phyloP scores from a whole-genome alignment of 805 yeast genomes.

The Helenozyma rhizophorensis region DNA sequence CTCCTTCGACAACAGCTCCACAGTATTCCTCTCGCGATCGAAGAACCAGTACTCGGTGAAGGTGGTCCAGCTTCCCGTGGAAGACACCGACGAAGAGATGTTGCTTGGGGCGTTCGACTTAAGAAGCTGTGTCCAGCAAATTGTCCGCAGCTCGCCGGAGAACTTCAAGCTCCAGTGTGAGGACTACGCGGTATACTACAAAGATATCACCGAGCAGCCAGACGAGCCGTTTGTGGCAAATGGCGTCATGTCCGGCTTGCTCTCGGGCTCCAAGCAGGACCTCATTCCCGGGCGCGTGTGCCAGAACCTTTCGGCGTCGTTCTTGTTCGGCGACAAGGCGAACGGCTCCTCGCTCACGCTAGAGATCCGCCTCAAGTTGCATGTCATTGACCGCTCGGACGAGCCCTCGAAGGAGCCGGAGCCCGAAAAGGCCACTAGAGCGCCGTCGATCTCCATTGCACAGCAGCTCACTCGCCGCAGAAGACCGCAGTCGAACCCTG shows the following conservation, averaged over 20 bases:
- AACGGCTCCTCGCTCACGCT: conserved; percentile 44
- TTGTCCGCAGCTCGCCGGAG: conserved; percentile 37
- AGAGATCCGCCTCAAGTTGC: conserved; percentile 52
- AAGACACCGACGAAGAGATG: conserved; percentile 24
- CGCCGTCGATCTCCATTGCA: conserved; percentile 1
- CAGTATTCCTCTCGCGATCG: conserved; percentile 41
- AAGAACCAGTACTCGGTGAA: conserved; percentile 30
- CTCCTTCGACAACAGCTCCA: conserved; percentile 39
- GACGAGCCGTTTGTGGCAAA: conserved; percentile 45
- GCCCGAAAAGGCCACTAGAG: conserved; percentile 2
- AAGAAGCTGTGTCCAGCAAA: conserved; percentile 34
- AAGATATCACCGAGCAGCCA: conserved; percentile 45
- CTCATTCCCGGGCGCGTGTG: conserved; percentile 53
- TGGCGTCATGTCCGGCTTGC: conserved; percentile 33
- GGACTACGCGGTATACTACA: conserved; percentile 44
- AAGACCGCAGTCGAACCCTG: conserved; percentile 11
- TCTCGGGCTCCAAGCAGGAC: conserved; percentile 21
- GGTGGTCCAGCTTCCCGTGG: conserved; percentile 32
- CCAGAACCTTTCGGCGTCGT: conserved; percentile 49
- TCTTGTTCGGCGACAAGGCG: conserved; percentile 30
- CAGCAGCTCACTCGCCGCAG: conserved; percentile 5
- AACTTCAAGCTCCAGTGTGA: conserved; percentile 35
- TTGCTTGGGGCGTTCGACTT: conserved; percentile 42
- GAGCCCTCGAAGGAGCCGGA: conserved; percentile 6
- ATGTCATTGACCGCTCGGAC: conserved; percentile 27